These are phyloP conservation scores for Rhodomyrtus psidioides DNA, from an alignment of 441 rosid genomes.

Conservation along the genomic window DNA sequence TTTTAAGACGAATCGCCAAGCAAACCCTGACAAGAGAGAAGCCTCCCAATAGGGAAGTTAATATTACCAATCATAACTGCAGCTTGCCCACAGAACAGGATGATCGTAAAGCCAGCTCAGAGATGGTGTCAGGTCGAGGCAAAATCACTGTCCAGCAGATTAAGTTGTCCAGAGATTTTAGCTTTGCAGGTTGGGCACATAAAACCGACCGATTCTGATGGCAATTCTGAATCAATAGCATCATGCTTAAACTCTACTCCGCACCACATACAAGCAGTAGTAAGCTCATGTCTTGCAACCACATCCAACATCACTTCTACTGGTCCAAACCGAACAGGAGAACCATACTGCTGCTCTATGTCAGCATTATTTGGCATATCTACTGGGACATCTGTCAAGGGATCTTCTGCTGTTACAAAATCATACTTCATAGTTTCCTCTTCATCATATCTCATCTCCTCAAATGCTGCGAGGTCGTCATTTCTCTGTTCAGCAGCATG, in stretches of 20 bases:
- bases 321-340: conserved; percentile 29
- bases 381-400: conserved; percentile 25
- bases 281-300: conserved; percentile 15
- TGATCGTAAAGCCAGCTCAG: neutral
- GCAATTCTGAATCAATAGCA: conserved; percentile 36
- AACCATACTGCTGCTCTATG: conserved; percentile 21
- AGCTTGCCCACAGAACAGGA: neutral
- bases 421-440: conserved; percentile 31
- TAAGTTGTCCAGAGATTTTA: conserved; percentile 42
- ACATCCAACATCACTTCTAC: conserved; percentile 18
- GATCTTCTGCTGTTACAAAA: conserved; percentile 22
- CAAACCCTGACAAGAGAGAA: neutral
- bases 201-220: conserved; percentile 59
- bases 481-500: conserved; percentile 12
- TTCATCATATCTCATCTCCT: conserved; percentile 44
- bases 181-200: conserved; percentile 72
- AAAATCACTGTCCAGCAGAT: conserved; percentile 9
- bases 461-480: conserved; percentile 23
- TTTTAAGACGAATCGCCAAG: neutral
- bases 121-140: conserved; percentile 1
- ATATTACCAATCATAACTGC: neutral
- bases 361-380: conserved; percentile 16
- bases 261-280: conserved; percentile 61
- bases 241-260: conserved; percentile 56
- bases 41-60: neutral